A percentile compares a stretch with the other conserved stretches of the same genome.
Evolutionary conservation across 495 filamentous ascomycete genomes (phyloP).

Genomic region (Hypoxylon fragiforme): DNA sequence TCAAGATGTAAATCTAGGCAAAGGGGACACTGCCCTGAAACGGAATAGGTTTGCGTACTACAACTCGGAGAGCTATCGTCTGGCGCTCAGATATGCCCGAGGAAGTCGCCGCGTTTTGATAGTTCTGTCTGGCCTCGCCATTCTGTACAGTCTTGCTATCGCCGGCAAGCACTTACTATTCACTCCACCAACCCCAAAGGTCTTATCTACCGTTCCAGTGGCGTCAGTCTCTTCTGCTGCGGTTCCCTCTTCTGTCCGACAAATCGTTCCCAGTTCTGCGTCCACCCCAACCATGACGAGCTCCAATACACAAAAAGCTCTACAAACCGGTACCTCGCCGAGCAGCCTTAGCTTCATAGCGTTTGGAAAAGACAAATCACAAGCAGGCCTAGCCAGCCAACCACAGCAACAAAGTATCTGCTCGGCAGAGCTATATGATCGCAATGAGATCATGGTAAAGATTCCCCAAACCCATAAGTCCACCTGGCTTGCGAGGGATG

Average conservation of each 20-base stretch:
- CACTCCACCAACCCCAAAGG: conserved; percentile 17
- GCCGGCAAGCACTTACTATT: conserved; percentile 26
- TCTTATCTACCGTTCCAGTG: conserved; percentile 37
- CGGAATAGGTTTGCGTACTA: background rate
- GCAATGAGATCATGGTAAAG: conserved; percentile 45
- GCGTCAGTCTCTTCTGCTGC: conserved; percentile 32
- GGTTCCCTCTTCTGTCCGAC: conserved; percentile 13
- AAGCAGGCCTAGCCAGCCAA: conserved; percentile 20
- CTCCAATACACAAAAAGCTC: conserved; percentile 25
- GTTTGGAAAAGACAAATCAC: conserved; percentile 39
- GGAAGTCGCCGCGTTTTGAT: conserved; percentile 21
- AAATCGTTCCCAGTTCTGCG: conserved; percentile 4
- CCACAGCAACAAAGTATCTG: conserved; percentile 39
- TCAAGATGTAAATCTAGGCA: background rate
- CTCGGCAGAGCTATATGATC: conserved; percentile 41
- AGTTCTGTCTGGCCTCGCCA: conserved; percentile 23
- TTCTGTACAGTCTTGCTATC: conserved; percentile 29
- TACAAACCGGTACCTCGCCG: conserved; percentile 24
- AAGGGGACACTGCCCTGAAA: background rate
- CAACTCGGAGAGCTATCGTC: background rate
- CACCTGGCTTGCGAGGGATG: conserved; percentile 46
- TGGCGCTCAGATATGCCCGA: conserved; percentile 16
- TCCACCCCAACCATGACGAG: conserved; percentile 8
- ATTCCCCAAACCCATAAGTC: conserved; percentile 44
- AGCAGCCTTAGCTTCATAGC: conserved; percentile 38